phyloP scores from a whole-genome alignment of 768 basidiomycete species.

The Trametopsis cervina region DNA sequence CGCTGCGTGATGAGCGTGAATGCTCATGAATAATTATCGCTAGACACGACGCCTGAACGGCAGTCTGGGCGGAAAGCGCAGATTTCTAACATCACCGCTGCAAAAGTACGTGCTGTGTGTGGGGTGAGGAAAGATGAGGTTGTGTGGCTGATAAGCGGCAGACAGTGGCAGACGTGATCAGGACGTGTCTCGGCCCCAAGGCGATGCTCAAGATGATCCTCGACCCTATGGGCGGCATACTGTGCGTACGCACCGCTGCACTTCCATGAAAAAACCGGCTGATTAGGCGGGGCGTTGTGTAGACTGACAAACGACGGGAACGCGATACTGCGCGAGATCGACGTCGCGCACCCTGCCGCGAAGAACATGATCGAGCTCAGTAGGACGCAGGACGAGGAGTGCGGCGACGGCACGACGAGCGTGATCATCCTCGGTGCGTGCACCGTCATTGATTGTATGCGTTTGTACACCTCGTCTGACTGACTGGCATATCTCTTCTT shows the following conservation, averaged over 20 bases:
- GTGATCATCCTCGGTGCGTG: conserved; percentile 90
- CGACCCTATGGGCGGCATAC: conserved; percentile 98
- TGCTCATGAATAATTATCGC: background rate
- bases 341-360: conserved; percentile 97
- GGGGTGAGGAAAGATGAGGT: too few species aligned
- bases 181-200: conserved; percentile 95
- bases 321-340: conserved; percentile 95
- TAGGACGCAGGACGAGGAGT: conserved; percentile 97
- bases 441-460: too few species aligned
- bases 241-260: conserved; percentile 44
- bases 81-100: conserved; percentile 93
- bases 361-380: conserved; percentile 99
- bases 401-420: conserved; percentile 96
- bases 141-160: too few species aligned
- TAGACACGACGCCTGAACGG: conserved; percentile 91
- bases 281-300: background rate
- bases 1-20: background rate
- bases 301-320: conserved; percentile 99
- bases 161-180: conserved; percentile 97
- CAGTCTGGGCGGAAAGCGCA: conserved; percentile 94
- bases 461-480: too few species aligned
- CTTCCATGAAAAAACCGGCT: conserved; percentile 4
- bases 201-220: conserved; percentile 99
- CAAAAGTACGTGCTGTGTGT: conserved; percentile 72
- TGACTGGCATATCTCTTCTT: background rate